Base-by-base conservation (phyloP, 1,139 yeast species). In the Magnusiomyces fungicola region DNA sequence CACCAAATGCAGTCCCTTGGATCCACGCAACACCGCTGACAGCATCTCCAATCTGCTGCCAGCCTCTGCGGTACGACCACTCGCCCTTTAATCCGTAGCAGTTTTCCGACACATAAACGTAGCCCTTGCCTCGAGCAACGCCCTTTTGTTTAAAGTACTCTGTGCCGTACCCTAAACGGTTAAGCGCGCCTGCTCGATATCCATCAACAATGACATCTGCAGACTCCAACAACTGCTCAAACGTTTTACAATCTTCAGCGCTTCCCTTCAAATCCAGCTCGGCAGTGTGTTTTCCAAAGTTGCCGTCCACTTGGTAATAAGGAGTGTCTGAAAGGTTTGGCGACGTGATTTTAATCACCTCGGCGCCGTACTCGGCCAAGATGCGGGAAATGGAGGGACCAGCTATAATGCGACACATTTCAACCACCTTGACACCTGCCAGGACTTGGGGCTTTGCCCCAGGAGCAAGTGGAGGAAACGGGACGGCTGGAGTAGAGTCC, bases 41-140 rank as follows among this genome's bases (percentile, higher is more conserved):
- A 56, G 68, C 64, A 53, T 67, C 70, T 19, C 69, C 66, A 49
- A 67, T 67, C 52, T 67, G 70, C 54, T 67, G 70, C 70, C 70
- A 67, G 14, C 70, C 70, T n/a, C 70, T 58, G 27, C 70, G 52
- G 36, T 56, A 58, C 5, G 61, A 43, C 65, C 68, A 67, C 45
- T 60, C 65, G 21, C 70, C 70, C 33, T 55, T 53, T 47, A 61
- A 67, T 16, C 70, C 70, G 54, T 64, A 66, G 51, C 70, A 66
- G 54, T 67, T 65, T 52, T 66, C 70, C 7, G 67, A 58, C 19
- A 65, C 69, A 49, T 64, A 64, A 16, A 66, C 62, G 47, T 62
- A 63, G 3, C 70, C 70, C 51, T 64, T 66, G 3, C 64, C 64
- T 41, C 70, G 56, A 40, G 55, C 50, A 42, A 55, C 55, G 5